phyloP scores from a whole-genome alignment of 768 basidiomycete species.

The Xerocomus potaroensis region DNA sequence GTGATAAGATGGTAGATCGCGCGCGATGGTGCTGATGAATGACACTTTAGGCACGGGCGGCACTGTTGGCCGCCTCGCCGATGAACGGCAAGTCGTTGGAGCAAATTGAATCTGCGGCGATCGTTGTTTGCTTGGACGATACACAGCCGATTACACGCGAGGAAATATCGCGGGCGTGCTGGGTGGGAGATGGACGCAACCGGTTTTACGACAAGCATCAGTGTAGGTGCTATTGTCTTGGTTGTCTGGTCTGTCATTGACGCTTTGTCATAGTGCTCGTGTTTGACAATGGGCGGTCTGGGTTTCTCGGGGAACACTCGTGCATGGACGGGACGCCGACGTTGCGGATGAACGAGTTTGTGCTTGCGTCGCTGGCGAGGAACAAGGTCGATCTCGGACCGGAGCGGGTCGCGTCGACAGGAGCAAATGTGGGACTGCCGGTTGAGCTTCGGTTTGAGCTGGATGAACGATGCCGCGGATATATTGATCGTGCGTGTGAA shows the following conservation, averaged over 20 bases:
- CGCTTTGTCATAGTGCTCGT: constrained; percentile 71
- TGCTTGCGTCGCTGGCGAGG: constrained; percentile 68
- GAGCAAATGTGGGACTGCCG: constrained; percentile 46
- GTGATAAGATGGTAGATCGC: constrained; percentile 29
- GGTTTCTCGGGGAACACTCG: constrained; percentile 86
- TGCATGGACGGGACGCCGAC: constrained; percentile 96
- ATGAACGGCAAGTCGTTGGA: constrained; percentile 65
- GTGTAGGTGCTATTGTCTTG: constrained; percentile 39
- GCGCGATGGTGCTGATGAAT: neutral
- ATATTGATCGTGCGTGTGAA: constrained; percentile 55
- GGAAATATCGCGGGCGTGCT: constrained; percentile 73
- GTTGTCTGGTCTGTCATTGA: constrained; percentile 3
- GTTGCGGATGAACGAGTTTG: constrained; percentile 90
- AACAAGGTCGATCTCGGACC: constrained; percentile 77
- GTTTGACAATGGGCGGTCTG: constrained; percentile 91
- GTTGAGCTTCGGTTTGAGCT: constrained; percentile 70
- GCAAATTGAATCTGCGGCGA: constrained; percentile 86
- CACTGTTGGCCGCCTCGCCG: constrained; percentile 59
- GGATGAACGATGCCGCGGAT: constrained; percentile 45
- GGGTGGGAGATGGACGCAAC: constrained; percentile 89
- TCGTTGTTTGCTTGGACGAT: constrained; percentile 85
- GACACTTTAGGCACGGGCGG: constrained; percentile 49
- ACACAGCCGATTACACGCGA: constrained; percentile 76
- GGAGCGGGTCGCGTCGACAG: constrained; percentile 32
- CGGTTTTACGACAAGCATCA: constrained; percentile 98